phyloP scores from a whole-genome alignment of 176 grass and related monocot genomes.

The Eleusine coracana region DNA sequence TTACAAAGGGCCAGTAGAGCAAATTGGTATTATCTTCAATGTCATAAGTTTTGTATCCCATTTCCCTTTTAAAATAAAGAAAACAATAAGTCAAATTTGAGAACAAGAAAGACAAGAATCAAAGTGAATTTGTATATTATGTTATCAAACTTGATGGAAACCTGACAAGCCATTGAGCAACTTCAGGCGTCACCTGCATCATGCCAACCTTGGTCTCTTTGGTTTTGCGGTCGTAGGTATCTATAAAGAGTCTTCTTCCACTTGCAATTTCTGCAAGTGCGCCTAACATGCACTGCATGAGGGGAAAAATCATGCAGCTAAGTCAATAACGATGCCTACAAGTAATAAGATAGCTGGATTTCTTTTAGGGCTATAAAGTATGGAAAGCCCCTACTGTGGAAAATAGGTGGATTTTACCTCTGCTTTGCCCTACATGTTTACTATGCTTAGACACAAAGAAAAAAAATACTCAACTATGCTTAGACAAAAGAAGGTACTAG shows the following conservation, averaged over 20 bases:
- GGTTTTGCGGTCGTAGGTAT: conserved; percentile 72
- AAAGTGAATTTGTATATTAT: conserved; percentile 22
- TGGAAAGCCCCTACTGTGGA: background rate
- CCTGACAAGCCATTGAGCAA: conserved; percentile 88
- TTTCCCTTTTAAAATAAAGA: conserved; percentile 60
- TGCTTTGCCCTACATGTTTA: background rate
- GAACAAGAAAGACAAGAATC: conserved; percentile 11
- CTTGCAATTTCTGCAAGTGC: conserved; percentile 82
- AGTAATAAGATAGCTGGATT: background rate
- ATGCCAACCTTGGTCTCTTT: conserved; percentile 81
- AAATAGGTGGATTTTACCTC: conserved; percentile 10
- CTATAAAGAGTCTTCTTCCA: conserved; percentile 70
- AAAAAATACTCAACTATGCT: background rate
- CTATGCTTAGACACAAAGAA: background rate
- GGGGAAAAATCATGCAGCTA: conserved; percentile 23
- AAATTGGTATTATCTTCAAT: conserved; percentile 71
- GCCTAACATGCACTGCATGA: conserved; percentile 82
- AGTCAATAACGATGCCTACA: conserved; percentile 2
- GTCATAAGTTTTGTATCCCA: conserved; percentile 84
- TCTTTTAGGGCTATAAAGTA: background rate
- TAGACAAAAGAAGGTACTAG: background rate
- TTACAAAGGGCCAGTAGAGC: conserved; percentile 89
- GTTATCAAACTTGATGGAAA: conserved; percentile 35
- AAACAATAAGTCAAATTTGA: conserved; percentile 18
- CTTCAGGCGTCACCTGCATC: conserved; percentile 82